Conservation (phyloP, 2,329 filamentous ascomycete genomes). For the Penicillium sp. region DNA sequence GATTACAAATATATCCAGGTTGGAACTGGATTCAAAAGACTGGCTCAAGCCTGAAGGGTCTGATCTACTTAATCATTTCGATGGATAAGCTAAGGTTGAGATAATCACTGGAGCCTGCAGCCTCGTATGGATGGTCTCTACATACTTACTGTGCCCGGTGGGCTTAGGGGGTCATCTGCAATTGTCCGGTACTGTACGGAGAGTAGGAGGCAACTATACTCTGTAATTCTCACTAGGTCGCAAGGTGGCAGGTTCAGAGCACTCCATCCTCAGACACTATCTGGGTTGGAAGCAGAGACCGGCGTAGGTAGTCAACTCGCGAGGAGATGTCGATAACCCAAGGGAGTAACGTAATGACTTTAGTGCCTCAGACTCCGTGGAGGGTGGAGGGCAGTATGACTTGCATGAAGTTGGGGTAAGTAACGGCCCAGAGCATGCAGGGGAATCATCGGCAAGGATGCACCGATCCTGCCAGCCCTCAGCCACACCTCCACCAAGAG, state of each 20-base stretch:
- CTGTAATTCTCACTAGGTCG: neutral
- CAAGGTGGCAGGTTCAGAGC: constrained; percentile 1
- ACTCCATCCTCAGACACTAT: constrained; percentile 10
- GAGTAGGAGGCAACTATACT: neutral
- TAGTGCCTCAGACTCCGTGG: neutral
- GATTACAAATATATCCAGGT: neutral
- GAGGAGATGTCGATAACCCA: no score
- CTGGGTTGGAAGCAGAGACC: constrained; percentile 5
- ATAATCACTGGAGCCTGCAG: no score
- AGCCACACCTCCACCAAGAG: neutral
- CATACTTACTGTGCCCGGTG: no score
- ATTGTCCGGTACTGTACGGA: neutral
- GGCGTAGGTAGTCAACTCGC: neutral
- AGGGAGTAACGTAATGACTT: neutral
- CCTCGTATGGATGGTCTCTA: no score
- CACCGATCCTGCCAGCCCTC: constrained; percentile 8
- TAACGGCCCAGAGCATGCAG: constrained; percentile 8
- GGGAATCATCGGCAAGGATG: constrained; percentile 16
- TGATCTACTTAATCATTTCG: neutral
- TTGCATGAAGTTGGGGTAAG: constrained; percentile 9
- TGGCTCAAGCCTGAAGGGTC: constrained; percentile 5
- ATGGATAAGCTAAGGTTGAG: no score
- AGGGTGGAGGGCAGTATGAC: constrained; percentile 3
- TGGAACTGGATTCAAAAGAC: constrained; percentile 5
- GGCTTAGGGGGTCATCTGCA: no score